phyloP scores from a whole-genome alignment of 805 yeast species.

The Saturnispora galanensis region DNA sequence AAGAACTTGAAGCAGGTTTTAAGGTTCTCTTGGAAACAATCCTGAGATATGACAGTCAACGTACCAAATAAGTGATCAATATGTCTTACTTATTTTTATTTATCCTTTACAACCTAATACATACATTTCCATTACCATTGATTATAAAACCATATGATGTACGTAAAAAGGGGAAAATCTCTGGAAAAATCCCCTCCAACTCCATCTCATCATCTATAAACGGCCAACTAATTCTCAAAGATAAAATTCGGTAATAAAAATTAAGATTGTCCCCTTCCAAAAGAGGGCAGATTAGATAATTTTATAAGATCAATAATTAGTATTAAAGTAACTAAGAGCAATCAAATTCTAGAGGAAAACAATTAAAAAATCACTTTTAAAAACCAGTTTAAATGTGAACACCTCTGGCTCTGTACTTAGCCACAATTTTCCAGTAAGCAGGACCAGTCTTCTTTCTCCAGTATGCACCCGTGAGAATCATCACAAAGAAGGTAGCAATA shows the following conservation, averaged over 20 bases:
- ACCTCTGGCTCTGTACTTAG: slow-evolving; percentile 19
- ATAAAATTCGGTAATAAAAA: too few relatives aligned
- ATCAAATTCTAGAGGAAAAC: too few relatives aligned
- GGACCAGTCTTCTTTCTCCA: slow-evolving; percentile 29
- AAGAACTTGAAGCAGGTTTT: slow-evolving; percentile 53
- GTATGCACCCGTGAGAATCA: slow-evolving; percentile 28
- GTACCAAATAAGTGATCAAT: slow-evolving; percentile 5
- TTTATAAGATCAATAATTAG: too few relatives aligned
- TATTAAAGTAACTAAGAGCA: too few relatives aligned
- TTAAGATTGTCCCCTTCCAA: too few relatives aligned
- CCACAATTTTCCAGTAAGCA: slow-evolving; percentile 28
- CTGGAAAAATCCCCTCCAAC: too few relatives aligned
- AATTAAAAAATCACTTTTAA: neutral
- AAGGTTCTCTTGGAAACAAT: slow-evolving; percentile 45
- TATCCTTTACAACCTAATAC: neutral
- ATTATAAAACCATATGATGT: neutral
- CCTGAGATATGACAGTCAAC: slow-evolving; percentile 18
- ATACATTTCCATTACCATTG: too few relatives aligned
- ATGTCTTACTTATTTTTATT: neutral
- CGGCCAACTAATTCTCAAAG: too few relatives aligned
- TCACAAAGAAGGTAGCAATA: slow-evolving; percentile 35
- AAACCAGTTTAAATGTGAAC: slow-evolving; percentile 1
- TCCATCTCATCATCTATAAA: too few relatives aligned
- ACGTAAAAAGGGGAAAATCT: too few relatives aligned
- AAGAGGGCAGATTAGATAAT: too few relatives aligned